Percentiles rank a stretch among this genome's conserved stretches.
phyloP scores from a whole-genome alignment of 768 basidiomycete genomes.

The Suillus sp. region DNA sequence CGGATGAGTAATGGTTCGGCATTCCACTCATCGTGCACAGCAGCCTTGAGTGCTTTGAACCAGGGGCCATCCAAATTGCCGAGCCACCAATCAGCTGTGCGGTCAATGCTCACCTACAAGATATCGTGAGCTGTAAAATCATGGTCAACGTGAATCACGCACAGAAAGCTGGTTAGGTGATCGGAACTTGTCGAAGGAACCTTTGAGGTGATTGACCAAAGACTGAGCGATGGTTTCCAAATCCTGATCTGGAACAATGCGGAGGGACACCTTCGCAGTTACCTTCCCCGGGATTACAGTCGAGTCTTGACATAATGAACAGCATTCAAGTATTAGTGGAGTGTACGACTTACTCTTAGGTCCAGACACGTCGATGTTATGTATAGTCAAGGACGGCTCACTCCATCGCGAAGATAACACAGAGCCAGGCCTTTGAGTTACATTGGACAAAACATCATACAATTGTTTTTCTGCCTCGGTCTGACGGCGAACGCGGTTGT shows the following conservation, averaged over 20 bases:
- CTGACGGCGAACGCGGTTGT: constrained; percentile 74
- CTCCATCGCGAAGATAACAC: constrained; percentile 82
- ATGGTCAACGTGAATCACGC: constrained; percentile 4
- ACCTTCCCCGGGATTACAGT: constrained; percentile 90
- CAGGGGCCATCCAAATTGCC: constrained; percentile 83
- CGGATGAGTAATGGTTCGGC: constrained; percentile 83
- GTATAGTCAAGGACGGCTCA: constrained; percentile 87
- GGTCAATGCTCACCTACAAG: constrained; percentile 70
- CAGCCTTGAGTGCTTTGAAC: constrained; percentile 83
- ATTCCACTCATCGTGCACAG: constrained; percentile 87
- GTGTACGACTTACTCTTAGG: constrained; percentile 59
- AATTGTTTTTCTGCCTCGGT: constrained; percentile 66
- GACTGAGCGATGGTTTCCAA: constrained; percentile 65
- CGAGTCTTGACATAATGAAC: constrained; percentile 49
- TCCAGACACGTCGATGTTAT: constrained; percentile 81
- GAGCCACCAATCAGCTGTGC: constrained; percentile 96
- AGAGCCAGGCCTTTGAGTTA: constrained; percentile 68
- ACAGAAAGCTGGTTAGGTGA: constrained; percentile 80
- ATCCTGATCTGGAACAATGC: constrained; percentile 94
- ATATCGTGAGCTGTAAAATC: background rate
- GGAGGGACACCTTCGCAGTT: constrained; percentile 82
- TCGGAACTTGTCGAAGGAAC: constrained; percentile 56
- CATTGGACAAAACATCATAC: constrained; percentile 67
- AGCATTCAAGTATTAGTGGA: background rate
- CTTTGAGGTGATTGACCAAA: constrained; percentile 58